Percentiles rank a stretch among this genome's conserved stretches.
These are phyloP conservation scores for Vigna radiata DNA, from an alignment of 306 rosid genomes.

Conservation along the genomic window DNA sequence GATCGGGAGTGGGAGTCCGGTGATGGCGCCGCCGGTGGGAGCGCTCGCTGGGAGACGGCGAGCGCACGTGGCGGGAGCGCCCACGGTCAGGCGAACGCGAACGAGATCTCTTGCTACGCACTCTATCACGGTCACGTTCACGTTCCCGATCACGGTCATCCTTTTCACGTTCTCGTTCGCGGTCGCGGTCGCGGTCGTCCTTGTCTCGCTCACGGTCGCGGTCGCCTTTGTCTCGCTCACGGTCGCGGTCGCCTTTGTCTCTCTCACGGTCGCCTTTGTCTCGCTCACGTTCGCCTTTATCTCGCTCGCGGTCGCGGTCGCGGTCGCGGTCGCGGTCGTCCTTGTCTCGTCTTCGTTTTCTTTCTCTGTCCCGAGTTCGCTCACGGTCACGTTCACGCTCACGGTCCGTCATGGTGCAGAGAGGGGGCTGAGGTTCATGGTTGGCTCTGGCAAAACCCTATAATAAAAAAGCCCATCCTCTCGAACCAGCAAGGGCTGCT, in stretches of 20 bases:
- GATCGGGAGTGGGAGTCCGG: conserved; percentile 83
- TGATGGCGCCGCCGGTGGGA: conserved; percentile 69
- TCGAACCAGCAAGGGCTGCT: background rate
- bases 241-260: conserved; percentile 44
- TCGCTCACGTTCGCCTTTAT: conserved; percentile 53
- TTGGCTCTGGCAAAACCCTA: conserved; percentile 35
- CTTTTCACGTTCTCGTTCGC: conserved; percentile 40
- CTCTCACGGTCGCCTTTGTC: too few species aligned
- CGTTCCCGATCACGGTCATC: conserved; percentile 31
- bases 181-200: conserved; percentile 57
- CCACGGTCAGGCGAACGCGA: conserved; percentile 75
- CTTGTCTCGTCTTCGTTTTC: conserved; percentile 57
- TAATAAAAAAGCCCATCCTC: background rate
- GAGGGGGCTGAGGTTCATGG: conserved; percentile 3
- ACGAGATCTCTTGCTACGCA: conserved; percentile 75
- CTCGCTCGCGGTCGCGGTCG: conserved; percentile 56
- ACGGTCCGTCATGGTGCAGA: conserved; percentile 43
- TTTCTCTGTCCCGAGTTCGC: conserved; percentile 52
- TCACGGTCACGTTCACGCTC: conserved; percentile 57
- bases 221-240: conserved; percentile 45
- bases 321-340: conserved; percentile 58
- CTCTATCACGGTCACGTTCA: conserved; percentile 66
- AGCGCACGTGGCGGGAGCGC: conserved; percentile 80
- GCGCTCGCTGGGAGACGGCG: conserved; percentile 73
- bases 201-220: conserved; percentile 55